These are phyloP conservation scores for Malassezia furfur DNA, from an alignment of 1,284 basidiomycete genomes.

Conservation along the genomic window DNA sequence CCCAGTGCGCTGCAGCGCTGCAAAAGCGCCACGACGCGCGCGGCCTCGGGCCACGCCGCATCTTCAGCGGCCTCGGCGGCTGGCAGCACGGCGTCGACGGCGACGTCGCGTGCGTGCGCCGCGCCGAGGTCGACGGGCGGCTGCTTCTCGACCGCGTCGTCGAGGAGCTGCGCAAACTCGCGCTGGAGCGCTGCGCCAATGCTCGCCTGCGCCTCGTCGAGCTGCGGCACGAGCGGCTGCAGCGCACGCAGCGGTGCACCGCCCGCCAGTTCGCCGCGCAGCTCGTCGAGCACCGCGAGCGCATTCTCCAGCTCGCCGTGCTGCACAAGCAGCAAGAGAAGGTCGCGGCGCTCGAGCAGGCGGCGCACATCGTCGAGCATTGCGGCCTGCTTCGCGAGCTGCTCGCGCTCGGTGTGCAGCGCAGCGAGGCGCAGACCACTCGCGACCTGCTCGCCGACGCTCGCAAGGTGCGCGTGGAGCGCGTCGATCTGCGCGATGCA, in stretches of 20 bases:
- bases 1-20: background rate
- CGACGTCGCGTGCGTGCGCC: background rate
- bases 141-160: conserved; percentile 40
- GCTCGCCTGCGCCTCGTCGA: conserved; percentile 27
- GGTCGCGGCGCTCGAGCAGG: conserved; percentile 31
- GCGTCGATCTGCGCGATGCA: conserved; percentile 68
- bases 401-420: conserved; percentile 27
- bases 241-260: conserved; percentile 19
- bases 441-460: conserved; percentile 59
- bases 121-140: background rate
- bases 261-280: conserved; percentile 13
- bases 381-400: conserved; percentile 22
- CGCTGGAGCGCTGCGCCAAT: conserved; percentile 26
- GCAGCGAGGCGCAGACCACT: conserved; percentile 24
- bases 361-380: conserved; percentile 24
- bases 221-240: conserved; percentile 23
- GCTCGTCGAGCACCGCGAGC: conserved; percentile 29
- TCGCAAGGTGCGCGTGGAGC: conserved; percentile 62
- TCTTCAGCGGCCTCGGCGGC: background rate
- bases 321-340: conserved; percentile 29
- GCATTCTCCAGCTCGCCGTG: conserved; percentile 43
- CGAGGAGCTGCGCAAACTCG: conserved; percentile 65
- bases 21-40: background rate
- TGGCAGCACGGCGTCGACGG: background rate
- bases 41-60: background rate